A percentile compares a stretch with the other conserved stretches of the same genome.
These are phyloP conservation scores for Moesziomyces aphidis DNA, from an alignment of 1,284 basidiomycete species.

Conservation along the genomic window DNA sequence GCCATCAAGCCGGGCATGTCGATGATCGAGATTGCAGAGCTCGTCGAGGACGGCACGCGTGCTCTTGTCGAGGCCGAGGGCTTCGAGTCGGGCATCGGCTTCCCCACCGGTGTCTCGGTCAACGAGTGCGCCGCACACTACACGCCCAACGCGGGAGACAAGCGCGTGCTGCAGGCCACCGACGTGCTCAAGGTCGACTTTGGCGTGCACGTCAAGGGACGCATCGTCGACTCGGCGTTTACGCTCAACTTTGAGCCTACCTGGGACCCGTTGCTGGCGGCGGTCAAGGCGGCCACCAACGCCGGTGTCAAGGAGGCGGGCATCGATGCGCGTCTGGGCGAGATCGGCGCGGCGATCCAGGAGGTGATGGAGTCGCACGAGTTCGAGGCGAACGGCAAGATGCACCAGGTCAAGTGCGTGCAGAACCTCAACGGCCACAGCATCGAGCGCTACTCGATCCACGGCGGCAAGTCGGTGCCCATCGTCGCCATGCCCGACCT, in stretches of 20 bases:
- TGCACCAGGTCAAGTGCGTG: slow-evolving; percentile 73
- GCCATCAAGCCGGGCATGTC: slow-evolving; percentile 91
- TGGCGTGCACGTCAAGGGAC: slow-evolving; percentile 94
- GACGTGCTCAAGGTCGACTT: slow-evolving; percentile 98
- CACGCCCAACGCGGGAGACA: slow-evolving; percentile 95
- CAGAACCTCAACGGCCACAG: slow-evolving; percentile 67
- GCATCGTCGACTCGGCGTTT: slow-evolving; percentile 95
- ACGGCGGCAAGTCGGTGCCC: slow-evolving; percentile 81
- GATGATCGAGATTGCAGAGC: slow-evolving; percentile 93
- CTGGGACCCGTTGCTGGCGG: slow-evolving; percentile 88
- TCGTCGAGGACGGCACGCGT: slow-evolving; percentile 82
- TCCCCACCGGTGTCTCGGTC: slow-evolving; percentile 91
- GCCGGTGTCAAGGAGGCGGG: slow-evolving; percentile 83
- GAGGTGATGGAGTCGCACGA: slow-evolving; percentile 99
- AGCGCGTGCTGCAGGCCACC: slow-evolving; percentile 81
- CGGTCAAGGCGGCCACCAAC: slow-evolving; percentile 93
- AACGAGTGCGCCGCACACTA: slow-evolving; percentile 98
- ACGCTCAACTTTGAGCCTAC: slow-evolving; percentile 89
- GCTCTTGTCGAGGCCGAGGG: slow-evolving; percentile 87
- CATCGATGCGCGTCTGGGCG: slow-evolving; percentile 93
- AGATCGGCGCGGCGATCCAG: slow-evolving; percentile 91
- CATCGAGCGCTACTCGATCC: slow-evolving; percentile 65
- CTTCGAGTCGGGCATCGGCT: slow-evolving; percentile 89
- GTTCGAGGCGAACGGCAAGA: slow-evolving; percentile 88
- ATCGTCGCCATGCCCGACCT: slow-evolving; percentile 83